Evolutionary conservation across 2,329 filamentous ascomycete genomes (phyloP).

Genomic region (Stagonosporopsis tanaceti): DNA sequence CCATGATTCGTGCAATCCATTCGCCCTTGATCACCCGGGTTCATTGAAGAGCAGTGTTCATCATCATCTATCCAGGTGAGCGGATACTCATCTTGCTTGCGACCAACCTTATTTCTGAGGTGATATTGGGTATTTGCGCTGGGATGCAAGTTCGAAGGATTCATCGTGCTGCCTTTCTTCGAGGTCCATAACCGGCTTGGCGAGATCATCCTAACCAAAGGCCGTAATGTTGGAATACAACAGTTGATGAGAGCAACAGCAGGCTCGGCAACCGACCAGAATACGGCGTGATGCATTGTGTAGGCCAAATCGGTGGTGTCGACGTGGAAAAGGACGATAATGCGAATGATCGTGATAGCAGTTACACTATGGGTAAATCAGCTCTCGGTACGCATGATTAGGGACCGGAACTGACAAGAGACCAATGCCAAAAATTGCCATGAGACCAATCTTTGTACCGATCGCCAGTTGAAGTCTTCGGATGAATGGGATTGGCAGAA

Average conservation of each 20-base stretch:
- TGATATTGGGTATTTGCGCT: too few relatives aligned
- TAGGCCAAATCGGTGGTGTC: constrained; percentile 49
- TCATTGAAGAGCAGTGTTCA: background rate
- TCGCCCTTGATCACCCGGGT: too few relatives aligned
- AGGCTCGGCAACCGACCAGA: constrained; percentile 52
- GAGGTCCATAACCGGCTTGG: constrained; percentile 5
- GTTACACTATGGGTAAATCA: constrained; percentile 39
- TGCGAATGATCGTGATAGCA: constrained; percentile 48
- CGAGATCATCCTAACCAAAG: constrained; percentile 39
- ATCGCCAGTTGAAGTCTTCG: constrained; percentile 16
- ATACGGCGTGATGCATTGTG: constrained; percentile 44
- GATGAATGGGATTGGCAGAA: constrained; percentile 23
- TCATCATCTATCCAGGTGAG: constrained; percentile 3
- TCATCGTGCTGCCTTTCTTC: background rate
- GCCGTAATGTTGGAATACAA: constrained; percentile 54
- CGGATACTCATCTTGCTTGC: constrained; percentile 3
- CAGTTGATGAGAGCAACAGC: constrained; percentile 51
- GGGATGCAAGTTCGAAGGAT: too few relatives aligned
- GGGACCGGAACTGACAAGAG: constrained; percentile 9
- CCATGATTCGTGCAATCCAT: too few relatives aligned
- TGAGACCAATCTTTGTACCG: constrained; percentile 16
- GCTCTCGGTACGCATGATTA: background rate
- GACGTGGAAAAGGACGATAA: constrained; percentile 45
- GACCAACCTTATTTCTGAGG: too few relatives aligned
- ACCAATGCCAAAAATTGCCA: constrained; percentile 17